Percentiles rank a stretch among this genome's conserved stretches.
phyloP scores from a whole-genome alignment of 164 flowering plant species.

The Paratinospora sagittata region DNA sequence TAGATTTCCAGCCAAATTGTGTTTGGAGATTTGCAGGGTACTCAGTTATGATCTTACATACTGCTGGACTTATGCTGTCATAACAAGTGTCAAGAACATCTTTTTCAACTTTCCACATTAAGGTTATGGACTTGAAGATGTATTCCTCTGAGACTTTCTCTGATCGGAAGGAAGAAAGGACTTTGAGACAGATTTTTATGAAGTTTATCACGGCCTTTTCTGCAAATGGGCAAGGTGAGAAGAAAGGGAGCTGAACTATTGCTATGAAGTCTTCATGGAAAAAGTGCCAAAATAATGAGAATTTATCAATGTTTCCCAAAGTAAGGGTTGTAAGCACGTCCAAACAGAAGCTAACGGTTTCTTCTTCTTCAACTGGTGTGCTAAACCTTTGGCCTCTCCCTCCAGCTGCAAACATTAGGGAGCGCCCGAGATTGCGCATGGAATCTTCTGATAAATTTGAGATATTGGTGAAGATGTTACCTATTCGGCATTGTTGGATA shows the following conservation, averaged over 20 bases:
- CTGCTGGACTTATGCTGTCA: constrained; percentile 42
- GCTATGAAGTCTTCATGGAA: constrained; percentile 58
- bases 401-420: constrained; percentile 78
- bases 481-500: constrained; percentile 73
- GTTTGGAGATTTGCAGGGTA: constrained; percentile 57
- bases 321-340: constrained; percentile 49
- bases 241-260: constrained; percentile 69
- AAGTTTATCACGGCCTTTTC: constrained; percentile 65
- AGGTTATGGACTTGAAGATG: constrained; percentile 72
- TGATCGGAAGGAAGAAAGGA: constrained; percentile 32
- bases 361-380: constrained; percentile 86
- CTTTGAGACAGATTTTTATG: constrained; percentile 47
- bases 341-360: constrained; percentile 82
- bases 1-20: constrained; percentile 69
- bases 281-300: constrained; percentile 59
- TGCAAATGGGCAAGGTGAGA: constrained; percentile 79
- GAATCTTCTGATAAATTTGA: constrained; percentile 49
- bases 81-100: constrained; percentile 66
- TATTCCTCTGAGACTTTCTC: constrained; percentile 60
- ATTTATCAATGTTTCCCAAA: constrained; percentile 44
- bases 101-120: constrained; percentile 82
- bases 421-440: constrained; percentile 62
- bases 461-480: constrained; percentile 57
- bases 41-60: constrained; percentile 50
- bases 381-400: constrained; percentile 92